phyloP scores from a whole-genome alignment of 2,329 filamentous ascomycete genomes.

The Microdochium nivale region DNA sequence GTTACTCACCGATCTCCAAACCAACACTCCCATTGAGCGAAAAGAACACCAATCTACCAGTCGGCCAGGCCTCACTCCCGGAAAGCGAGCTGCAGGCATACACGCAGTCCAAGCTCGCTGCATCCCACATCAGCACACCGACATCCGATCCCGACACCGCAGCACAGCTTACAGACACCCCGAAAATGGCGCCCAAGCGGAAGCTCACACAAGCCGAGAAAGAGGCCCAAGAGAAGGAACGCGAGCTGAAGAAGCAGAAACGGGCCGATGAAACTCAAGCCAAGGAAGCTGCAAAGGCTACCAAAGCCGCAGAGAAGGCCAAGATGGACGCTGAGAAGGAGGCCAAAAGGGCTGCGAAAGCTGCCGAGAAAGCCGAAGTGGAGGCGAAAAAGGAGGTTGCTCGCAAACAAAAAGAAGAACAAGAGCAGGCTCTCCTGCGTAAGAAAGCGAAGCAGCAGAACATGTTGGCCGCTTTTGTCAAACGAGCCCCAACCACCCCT shows the following conservation, averaged over 20 bases:
- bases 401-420: slow-evolving; percentile 10
- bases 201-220: slow-evolving; percentile 17
- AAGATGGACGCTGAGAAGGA: slow-evolving; percentile 38
- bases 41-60: background rate
- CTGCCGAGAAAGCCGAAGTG: slow-evolving; percentile 13
- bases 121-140: background rate
- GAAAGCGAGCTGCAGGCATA: background rate
- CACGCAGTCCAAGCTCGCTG: background rate
- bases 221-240: slow-evolving; percentile 27
- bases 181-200: slow-evolving; percentile 16
- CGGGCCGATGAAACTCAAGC: slow-evolving; percentile 35
- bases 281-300: slow-evolving; percentile 20
- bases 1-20: background rate
- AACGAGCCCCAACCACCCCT: slow-evolving; percentile 14
- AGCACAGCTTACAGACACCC: too few relatives aligned
- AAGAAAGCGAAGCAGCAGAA: slow-evolving; percentile 31
- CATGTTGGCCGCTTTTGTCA: slow-evolving; percentile 15
- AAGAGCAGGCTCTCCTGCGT: slow-evolving; percentile 27
- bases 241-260: slow-evolving; percentile 36
- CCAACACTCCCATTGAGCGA: background rate
- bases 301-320: slow-evolving; percentile 35
- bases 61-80: background rate
- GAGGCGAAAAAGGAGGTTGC: slow-evolving; percentile 7
- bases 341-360: slow-evolving; percentile 25
- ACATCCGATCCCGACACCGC: slow-evolving; percentile 20